Conservation (phyloP, 108 stramenopile genomes). For the Nitzschia sp. region DNA sequence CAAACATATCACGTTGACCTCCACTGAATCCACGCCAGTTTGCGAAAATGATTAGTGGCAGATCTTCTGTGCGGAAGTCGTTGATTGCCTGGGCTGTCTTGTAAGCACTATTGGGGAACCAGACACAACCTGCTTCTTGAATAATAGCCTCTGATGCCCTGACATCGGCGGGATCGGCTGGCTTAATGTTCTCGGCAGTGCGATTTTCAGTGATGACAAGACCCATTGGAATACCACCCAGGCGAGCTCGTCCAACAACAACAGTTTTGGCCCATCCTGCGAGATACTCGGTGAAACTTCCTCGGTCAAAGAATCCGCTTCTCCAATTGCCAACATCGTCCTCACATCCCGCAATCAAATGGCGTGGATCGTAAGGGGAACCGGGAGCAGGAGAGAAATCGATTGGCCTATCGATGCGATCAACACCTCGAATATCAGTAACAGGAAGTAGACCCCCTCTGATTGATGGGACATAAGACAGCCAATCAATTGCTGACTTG, state of each 20-base stretch:
- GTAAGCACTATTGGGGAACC: conserved; percentile 99
- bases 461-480: conserved; percentile 90
- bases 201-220: conserved; percentile 96
- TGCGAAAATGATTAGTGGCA: conserved; percentile 97
- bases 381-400: conserved; percentile 77
- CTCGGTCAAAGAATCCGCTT: conserved; percentile 96
- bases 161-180: conserved; percentile 98
- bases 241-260: conserved; percentile 92
- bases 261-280: conserved; percentile 99
- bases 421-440: conserved; percentile 82
- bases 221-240: conserved; percentile 98
- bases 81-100: conserved; percentile 99
- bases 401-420: conserved; percentile 91
- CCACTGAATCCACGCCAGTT: conserved; percentile 99
- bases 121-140: conserved; percentile 96
- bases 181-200: conserved; percentile 89
- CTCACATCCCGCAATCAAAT: conserved; percentile 78
- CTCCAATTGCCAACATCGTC: conserved; percentile 80
- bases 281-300: conserved; percentile 93
- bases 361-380: conserved; percentile 92
- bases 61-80: conserved; percentile 96
- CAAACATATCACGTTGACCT: conserved; percentile 99
- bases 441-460: conserved; percentile 83
- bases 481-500: conserved; percentile 86
- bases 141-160: conserved; percentile 89